Base-by-base conservation (phyloP, 1,139 yeast genomes). In the Candida gigantensis region DNA sequence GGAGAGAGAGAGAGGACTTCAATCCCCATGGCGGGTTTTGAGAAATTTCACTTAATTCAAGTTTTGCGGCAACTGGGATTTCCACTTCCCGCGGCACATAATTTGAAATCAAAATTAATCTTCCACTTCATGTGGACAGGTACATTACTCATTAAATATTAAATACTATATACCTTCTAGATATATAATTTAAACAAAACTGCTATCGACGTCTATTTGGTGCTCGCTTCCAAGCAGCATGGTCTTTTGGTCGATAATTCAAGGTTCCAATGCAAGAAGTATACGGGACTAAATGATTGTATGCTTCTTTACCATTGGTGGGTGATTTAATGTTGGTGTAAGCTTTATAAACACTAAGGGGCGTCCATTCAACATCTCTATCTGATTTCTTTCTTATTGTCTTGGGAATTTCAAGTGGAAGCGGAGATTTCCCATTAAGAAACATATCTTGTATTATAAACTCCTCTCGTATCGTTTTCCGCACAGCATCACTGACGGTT, bases 311-410 rank as follows among this genome's bases (percentile, higher is more conserved):
- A 14, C 46, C 52, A 45, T 55, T 44, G 40, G 56, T 44, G 13
- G 49, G 51, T 12, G 58, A 51, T 30, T 59, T 60, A 34, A 59
- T 41, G 40, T 57, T 62, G 13, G 72, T 65, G 39, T 58, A 67
- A 2, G 69, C 71, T 27, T 62, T 58, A 44, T 54, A 66, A 3
- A 68, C 51, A 16, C 69, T 62, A 13, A 61, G 47, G 2, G 72
- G 72, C 27, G 54, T 54, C 74, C 74, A 68, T 13, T 41, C 49
- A 11, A 45, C 49, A 30, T 39, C 58, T 14, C 45, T 47, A 27
- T 49, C 56, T 2, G 35, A 34, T 25, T 57, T 55, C 25, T 54
- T 51, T 36, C 60, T 40, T 32, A 60, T 49, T 28, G 49, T 45
- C 23, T 45, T 43, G 18, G 43, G 43, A 10, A 40, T 34, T 31